Base-by-base conservation (phyloP, 2,329 filamentous ascomycete genomes). In the Setomelanomma holmii region DNA sequence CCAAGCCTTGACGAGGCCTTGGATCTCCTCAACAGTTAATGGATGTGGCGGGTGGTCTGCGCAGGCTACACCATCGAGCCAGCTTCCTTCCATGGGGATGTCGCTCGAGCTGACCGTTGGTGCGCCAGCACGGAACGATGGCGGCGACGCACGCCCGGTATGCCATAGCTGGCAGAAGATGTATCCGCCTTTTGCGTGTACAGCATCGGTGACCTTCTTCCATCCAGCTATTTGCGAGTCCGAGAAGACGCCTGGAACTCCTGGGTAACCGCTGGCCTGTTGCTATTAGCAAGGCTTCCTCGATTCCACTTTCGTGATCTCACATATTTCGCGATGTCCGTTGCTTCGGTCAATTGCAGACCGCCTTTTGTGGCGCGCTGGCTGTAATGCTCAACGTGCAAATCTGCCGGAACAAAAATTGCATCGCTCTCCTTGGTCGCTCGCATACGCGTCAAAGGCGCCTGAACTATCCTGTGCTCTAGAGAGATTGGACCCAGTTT, bases 281-380 rank as follows among this genome's bases (percentile, higher is more conserved):
- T 3, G 67, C 61, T 64, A 67, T 75, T 14, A 43, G 22, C 22
- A 21, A 50, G 3, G 10, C 16, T n/a, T 2, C 11, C 3, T 7
- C 3, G 2, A 22, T 33, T 21, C n/a, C 8, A 8, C 17, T 11
- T 12, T 16, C 19, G n/a, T 2, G 22, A 22, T 36, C 6, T 17
- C 43, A 72, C 70, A 51, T 69, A 72, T 60, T 68, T 63, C 49
- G 58, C 63, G 49, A 73, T 74, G 30, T 74, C 70, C 10, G 82
- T 83, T 0, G 79, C 84, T 66, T 88, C 86, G 3, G 80, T 81
- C 58, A 88, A 80, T 36, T 88, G 69, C 2, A 88, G 72, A 1
- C 83, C 85, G 20, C 84, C 84, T 4, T 80, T 78, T 8, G 76
- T 75, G 30, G 76, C 81, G 20, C 84, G 78, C 63, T 86, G 82